Base-by-base conservation (phyloP, 306 rosid genomes). In the Dalbergia cochinchinensis region DNA sequence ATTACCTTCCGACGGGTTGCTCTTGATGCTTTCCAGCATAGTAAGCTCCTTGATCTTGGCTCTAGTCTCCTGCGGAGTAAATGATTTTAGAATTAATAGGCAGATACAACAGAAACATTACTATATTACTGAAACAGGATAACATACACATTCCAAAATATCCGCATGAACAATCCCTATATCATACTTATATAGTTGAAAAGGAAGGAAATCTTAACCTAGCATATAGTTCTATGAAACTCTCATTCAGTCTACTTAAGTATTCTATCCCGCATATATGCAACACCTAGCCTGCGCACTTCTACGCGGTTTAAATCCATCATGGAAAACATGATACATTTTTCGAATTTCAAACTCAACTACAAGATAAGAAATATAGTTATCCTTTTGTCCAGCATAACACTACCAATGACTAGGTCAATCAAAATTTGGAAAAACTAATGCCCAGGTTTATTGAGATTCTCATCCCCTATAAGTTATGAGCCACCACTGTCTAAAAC, bases 11-110 rank as follows among this genome's bases (percentile, higher is more conserved):
- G 78, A 26, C 94, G 89, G 45, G 96, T 92, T 71, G 73, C 93
- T 85, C 88, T 86, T 41, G 98, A 83, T 77, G 98, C 91, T 85
- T 87, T 96, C 97, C 97, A 93, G 84, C 99, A 93, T 78, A 93
- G 80, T 70, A 96, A 87, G 85, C 91, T 90, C 82, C 99, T 90
- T 33, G 99, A 91, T 86, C 93, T 94, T 71, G 99, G 95, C 69
- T 96, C 99, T 77, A 96, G 86, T 85, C 97, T 89, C 98, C 99
- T 96, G 87, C 74, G 77, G 78, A 74, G 61, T 45, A 69, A 82
- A 71, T 51, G 55, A 50, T 78, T 65, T 78, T 33, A 80, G 61
- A 42, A 66, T 64, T 19, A 70, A 37, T 34, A 8, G 48, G 69
- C 16, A 82, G 39, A 48, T 69, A 77, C 59, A 84, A 60, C 26